These are phyloP conservation scores for Rhodotorula paludigena DNA, from an alignment of 768 basidiomycete genomes.

Conservation along the genomic window DNA sequence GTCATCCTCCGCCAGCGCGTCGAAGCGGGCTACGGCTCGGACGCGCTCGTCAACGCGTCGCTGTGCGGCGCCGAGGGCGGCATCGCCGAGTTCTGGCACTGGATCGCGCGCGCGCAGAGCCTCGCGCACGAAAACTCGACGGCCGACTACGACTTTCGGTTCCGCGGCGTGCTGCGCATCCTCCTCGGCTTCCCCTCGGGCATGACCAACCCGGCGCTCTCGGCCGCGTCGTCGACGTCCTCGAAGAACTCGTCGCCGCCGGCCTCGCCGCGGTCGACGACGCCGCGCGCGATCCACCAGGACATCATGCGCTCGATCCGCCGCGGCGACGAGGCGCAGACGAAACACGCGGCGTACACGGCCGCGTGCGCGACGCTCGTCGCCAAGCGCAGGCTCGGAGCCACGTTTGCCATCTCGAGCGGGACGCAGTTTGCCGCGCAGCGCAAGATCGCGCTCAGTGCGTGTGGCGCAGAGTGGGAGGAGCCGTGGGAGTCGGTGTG, in stretches of 20 bases:
- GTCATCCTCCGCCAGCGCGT: slow-evolving; percentile 27
- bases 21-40: slow-evolving; percentile 24
- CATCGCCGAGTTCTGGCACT: slow-evolving; percentile 31
- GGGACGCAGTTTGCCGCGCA: slow-evolving; percentile 17
- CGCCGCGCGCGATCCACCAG: slow-evolving; percentile 21
- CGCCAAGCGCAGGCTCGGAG: slow-evolving; percentile 7
- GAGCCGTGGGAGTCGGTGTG: slow-evolving; percentile 25
- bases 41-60: slow-evolving; percentile 23
- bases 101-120: slow-evolving; percentile 32
- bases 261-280: neutral
- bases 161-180: slow-evolving; percentile 38
- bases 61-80: slow-evolving; percentile 19
- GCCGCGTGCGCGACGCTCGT: slow-evolving; percentile 27
- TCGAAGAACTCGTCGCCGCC: neutral
- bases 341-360: slow-evolving; percentile 25
- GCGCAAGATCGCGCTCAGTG: slow-evolving; percentile 31
- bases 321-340: slow-evolving; percentile 27
- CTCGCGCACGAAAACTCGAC: slow-evolving; percentile 30
- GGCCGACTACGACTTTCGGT: slow-evolving; percentile 40
- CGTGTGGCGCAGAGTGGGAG: slow-evolving; percentile 37
- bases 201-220: slow-evolving; percentile 3
- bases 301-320: slow-evolving; percentile 27
- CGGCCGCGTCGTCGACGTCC: neutral
- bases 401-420: slow-evolving; percentile 26
- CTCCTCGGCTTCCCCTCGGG: slow-evolving; percentile 35